These are phyloP conservation scores for Lepidium sativum DNA, from an alignment of 345 rosid species.

Conservation along the genomic window DNA sequence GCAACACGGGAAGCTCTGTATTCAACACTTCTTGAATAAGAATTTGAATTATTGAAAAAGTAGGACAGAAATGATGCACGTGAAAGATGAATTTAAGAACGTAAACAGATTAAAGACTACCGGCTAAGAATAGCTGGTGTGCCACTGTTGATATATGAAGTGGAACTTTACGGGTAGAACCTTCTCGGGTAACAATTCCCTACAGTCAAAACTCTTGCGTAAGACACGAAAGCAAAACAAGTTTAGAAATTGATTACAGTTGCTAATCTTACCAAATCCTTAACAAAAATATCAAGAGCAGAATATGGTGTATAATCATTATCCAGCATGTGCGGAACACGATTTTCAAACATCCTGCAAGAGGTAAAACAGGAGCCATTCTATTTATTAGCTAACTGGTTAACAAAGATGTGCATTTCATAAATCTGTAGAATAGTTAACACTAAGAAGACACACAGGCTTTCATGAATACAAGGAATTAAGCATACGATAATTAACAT, in stretches of 20 bases:
- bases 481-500: background rate
- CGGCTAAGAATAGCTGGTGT: conserved; percentile 79
- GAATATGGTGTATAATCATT: conserved; percentile 90
- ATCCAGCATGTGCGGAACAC: conserved; percentile 94
- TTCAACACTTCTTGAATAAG: background rate
- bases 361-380: conserved; percentile 16
- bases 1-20: background rate
- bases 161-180: conserved; percentile 63
- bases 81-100: background rate
- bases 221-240: background rate
- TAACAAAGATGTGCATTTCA: background rate
- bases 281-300: conserved; percentile 93
- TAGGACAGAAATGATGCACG: background rate
- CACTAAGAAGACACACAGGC: background rate
- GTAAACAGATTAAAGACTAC: conserved; percentile 27
- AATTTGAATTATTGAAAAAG: background rate
- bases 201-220: conserved; percentile 27
- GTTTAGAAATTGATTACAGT: background rate
- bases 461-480: background rate
- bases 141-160: conserved; percentile 76
- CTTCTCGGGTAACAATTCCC: conserved; percentile 86
- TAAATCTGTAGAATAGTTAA: background rate
- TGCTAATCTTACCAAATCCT: conserved; percentile 68
- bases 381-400: background rate
- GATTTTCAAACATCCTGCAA: conserved; percentile 96